These are phyloP conservation scores for Debaryomyces maramus DNA, from an alignment of 805 yeast species.

Conservation along the genomic window DNA sequence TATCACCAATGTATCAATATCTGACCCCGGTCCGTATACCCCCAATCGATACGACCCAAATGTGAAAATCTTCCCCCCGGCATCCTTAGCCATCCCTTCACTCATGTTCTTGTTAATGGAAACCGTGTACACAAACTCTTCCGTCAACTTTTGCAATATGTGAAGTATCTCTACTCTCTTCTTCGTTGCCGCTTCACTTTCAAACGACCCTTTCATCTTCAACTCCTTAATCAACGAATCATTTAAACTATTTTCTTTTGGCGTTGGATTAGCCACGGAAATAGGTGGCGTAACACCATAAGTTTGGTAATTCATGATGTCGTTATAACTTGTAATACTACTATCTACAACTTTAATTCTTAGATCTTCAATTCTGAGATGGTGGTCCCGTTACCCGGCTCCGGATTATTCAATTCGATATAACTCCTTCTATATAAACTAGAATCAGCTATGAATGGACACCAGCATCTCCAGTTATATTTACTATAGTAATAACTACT, in stretches of 20 bases:
- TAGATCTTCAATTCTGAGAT: too few species aligned
- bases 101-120: conserved; percentile 85
- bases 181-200: conserved; percentile 77
- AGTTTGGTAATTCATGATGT: conserved; percentile 18
- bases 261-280: conserved; percentile 80
- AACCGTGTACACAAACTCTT: conserved; percentile 81
- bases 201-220: conserved; percentile 84
- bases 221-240: conserved; percentile 76
- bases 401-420: too few species aligned
- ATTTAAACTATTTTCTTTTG: conserved; percentile 73
- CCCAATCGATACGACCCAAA: conserved; percentile 94
- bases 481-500: too few species aligned
- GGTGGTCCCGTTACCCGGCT: neutral
- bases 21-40: conserved; percentile 97
- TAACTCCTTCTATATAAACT: too few species aligned
- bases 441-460: too few species aligned
- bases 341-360: too few species aligned
- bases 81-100: conserved; percentile 96
- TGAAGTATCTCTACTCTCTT: conserved; percentile 76
- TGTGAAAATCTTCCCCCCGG: conserved; percentile 97
- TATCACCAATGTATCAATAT: conserved; percentile 94
- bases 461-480: too few species aligned
- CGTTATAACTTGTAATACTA: too few species aligned
- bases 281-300: conserved; percentile 83
- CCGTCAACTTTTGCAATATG: conserved; percentile 67